Evolutionary conservation across 2,329 filamentous ascomycete species (phyloP).

Genomic region (Colletotrichum liriopes): DNA sequence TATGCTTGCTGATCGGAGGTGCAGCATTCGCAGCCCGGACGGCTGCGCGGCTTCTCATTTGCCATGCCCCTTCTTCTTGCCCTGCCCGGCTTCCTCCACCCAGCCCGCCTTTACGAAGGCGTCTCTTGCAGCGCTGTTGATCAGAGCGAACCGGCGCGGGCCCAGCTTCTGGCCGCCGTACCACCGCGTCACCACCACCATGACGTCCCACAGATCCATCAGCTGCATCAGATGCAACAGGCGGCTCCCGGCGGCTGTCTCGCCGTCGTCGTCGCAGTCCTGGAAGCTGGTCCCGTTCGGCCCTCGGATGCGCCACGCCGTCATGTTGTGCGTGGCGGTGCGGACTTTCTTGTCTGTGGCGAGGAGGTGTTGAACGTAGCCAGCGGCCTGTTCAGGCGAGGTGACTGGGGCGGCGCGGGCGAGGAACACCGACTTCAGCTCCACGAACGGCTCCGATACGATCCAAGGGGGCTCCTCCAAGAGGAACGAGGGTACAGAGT

Average conservation of each 20-base stretch:
- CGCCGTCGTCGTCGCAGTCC: conserved; percentile 96
- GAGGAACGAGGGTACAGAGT: background rate
- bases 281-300: conserved; percentile 75
- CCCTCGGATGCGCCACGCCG: conserved; percentile 86
- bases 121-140: conserved; percentile 89
- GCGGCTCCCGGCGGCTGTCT: conserved; percentile 90
- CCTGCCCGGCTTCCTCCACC: conserved; percentile 65
- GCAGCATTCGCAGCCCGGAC: background rate
- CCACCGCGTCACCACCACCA: conserved; percentile 96
- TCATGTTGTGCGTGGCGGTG: conserved; percentile 95
- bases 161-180: conserved; percentile 94
- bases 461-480: conserved; percentile 72
- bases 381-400: conserved; percentile 79
- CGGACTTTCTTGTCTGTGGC: conserved; percentile 87
- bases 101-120: conserved; percentile 85
- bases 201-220: conserved; percentile 93
- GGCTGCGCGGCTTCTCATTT: background rate
- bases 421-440: conserved; percentile 91
- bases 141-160: conserved; percentile 89
- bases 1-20: background rate
- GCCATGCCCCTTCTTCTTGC: conserved; percentile 59
- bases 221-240: conserved; percentile 92
- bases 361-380: conserved; percentile 82
- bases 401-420: conserved; percentile 81
- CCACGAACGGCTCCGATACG: conserved; percentile 80